Conservation (phyloP, 2,329 filamentous ascomycete species). For the Talaromyces sp. region DNA sequence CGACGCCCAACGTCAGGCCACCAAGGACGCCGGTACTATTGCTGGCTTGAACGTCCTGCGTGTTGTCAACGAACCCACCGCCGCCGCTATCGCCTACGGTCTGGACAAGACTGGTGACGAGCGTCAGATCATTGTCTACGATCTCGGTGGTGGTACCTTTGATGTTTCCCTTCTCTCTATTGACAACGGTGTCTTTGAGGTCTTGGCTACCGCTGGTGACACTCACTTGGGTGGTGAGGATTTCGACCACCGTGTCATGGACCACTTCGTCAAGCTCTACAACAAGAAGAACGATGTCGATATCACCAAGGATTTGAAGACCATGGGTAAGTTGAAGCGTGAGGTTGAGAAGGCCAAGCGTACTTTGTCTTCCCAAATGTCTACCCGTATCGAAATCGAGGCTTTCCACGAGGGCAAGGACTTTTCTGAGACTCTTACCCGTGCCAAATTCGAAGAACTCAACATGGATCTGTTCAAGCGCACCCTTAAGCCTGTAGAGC, state of each 20-base stretch:
- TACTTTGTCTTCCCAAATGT: slow-evolving; percentile 91
- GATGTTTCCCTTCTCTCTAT: slow-evolving; percentile 92
- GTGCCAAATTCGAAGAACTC: slow-evolving; percentile 98
- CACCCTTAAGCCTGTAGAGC: slow-evolving; percentile 97
- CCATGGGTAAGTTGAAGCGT: slow-evolving; percentile 99
- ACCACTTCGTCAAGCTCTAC: slow-evolving; percentile 93
- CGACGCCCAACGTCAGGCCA: slow-evolving; percentile 94
- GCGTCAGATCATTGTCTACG: slow-evolving; percentile 87
- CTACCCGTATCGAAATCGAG: slow-evolving; percentile 92
- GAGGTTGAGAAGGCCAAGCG: slow-evolving; percentile 99
- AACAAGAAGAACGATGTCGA: slow-evolving; percentile 98
- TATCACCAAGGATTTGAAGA: slow-evolving; percentile 89
- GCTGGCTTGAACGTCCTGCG: slow-evolving; percentile 92
- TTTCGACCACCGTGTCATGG: slow-evolving; percentile 97
- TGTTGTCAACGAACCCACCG: slow-evolving; percentile 95
- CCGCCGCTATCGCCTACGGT: slow-evolving; percentile 91
- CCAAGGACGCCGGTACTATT: slow-evolving; percentile 90
- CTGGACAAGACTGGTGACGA: slow-evolving; percentile 81
- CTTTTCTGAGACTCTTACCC: slow-evolving; percentile 96
- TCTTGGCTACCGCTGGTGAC: slow-evolving; percentile 91
- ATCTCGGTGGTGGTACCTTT: slow-evolving; percentile 91
- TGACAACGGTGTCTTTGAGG: slow-evolving; percentile 89
- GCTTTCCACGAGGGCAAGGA: slow-evolving; percentile 95
- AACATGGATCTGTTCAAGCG: slow-evolving; percentile 99
- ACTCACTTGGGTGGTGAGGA: slow-evolving; percentile 98